phyloP scores from a whole-genome alignment of 768 basidiomycete species.

The Chalciporus piperatus region DNA sequence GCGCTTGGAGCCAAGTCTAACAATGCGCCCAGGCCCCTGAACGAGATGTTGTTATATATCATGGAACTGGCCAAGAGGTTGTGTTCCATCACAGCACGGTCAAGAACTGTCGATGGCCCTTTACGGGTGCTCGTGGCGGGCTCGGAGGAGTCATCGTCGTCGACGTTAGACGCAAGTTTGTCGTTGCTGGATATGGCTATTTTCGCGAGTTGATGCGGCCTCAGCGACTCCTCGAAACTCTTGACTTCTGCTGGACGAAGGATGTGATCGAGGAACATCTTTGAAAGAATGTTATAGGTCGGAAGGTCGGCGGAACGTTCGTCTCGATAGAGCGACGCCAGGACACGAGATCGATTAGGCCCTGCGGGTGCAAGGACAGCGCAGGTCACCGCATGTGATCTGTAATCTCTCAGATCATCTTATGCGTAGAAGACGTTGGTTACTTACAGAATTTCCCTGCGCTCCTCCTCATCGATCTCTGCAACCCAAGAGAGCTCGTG shows the following conservation, averaged over 20 bases:
- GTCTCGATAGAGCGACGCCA: conserved; percentile 91
- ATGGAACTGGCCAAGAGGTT: conserved; percentile 95
- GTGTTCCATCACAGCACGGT: conserved; percentile 98
- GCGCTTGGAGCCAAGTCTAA: conserved; percentile 88
- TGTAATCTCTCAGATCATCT: conserved; percentile 31
- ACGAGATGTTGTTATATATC: conserved; percentile 97
- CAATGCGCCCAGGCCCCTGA: conserved; percentile 86
- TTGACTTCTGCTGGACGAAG: conserved; percentile 86
- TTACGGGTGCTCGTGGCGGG: conserved; percentile 70
- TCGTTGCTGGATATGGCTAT: conserved; percentile 84
- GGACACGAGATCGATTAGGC: conserved; percentile 89
- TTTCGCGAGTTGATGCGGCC: conserved; percentile 92
- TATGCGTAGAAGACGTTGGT: neutral
- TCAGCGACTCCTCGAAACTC: conserved; percentile 83
- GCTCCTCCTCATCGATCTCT: conserved; percentile 92
- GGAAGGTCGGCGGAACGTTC: conserved; percentile 81
- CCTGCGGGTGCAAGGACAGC: conserved; percentile 97
- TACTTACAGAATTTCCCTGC: conserved; percentile 83
- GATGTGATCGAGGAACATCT: conserved; percentile 99
- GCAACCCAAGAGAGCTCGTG: conserved; percentile 91
- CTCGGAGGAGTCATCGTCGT: conserved; percentile 53
- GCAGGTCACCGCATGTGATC: conserved; percentile 90
- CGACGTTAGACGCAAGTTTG: conserved; percentile 64
- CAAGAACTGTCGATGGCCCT: conserved; percentile 93
- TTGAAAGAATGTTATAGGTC: conserved; percentile 86